These are phyloP conservation scores for Sporothrix pseudoabietina DNA, from an alignment of 2,329 filamentous ascomycete species.

Conservation along the genomic window DNA sequence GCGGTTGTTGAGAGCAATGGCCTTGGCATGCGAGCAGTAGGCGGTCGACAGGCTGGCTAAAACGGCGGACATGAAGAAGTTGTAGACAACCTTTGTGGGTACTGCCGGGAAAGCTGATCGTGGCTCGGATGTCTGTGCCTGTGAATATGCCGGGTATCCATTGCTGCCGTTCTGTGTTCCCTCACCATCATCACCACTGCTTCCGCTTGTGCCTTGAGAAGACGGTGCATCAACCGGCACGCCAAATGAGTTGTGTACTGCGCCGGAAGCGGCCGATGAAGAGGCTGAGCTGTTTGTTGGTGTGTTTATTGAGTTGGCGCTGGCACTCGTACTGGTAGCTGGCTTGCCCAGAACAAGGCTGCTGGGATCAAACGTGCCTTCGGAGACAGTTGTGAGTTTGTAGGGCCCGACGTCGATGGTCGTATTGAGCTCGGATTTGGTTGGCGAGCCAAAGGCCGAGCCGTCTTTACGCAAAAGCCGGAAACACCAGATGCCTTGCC, in stretches of 20 bases:
- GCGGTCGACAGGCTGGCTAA: slow-evolving; percentile 53
- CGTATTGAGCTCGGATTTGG: slow-evolving; percentile 42
- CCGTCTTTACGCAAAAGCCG: slow-evolving; percentile 50
- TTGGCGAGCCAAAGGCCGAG: slow-evolving; percentile 34
- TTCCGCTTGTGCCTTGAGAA: neutral
- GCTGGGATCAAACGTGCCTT: slow-evolving; percentile 54
- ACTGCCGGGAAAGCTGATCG: slow-evolving; percentile 39
- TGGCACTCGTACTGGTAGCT: slow-evolving; percentile 35
- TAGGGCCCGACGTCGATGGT: slow-evolving; percentile 50
- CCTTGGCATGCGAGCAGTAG: slow-evolving; percentile 53
- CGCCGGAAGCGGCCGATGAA: slow-evolving; percentile 46
- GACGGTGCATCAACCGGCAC: neutral
- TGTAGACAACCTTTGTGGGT: slow-evolving; percentile 52
- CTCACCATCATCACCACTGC: slow-evolving; percentile 1
- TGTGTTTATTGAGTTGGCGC: slow-evolving; percentile 47
- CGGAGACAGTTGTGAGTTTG: slow-evolving; percentile 50
- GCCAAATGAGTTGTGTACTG: slow-evolving; percentile 30
- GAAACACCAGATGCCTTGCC: slow-evolving; percentile 59
- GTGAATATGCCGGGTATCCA: neutral
- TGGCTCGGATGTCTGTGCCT: slow-evolving; percentile 8
- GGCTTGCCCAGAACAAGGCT: slow-evolving; percentile 49
- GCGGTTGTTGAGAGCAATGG: slow-evolving; percentile 57
- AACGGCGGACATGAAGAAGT: slow-evolving; percentile 57
- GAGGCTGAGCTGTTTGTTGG: slow-evolving; percentile 53
- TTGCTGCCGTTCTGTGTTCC: neutral